A percentile compares a stretch with the other conserved stretches of the same genome.
phyloP scores from a whole-genome alignment of 2,329 filamentous ascomycete species.

The Beauveria scarabaeidicola region DNA sequence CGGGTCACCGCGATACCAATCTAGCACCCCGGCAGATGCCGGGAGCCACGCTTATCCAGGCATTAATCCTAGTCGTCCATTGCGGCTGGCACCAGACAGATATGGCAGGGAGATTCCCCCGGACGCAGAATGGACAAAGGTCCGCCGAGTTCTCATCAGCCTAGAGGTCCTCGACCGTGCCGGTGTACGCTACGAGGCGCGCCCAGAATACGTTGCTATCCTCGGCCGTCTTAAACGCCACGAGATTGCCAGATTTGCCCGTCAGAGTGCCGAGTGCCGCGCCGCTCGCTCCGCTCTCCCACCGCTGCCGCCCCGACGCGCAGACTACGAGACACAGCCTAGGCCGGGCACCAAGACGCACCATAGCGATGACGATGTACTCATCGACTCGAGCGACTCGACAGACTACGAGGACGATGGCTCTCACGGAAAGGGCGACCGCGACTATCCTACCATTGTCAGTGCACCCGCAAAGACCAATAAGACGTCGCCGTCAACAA shows the following conservation, averaged over 20 bases:
- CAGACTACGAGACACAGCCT: constrained; percentile 11
- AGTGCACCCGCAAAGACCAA: constrained; percentile 23
- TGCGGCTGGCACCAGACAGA: constrained; percentile 46
- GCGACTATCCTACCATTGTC: constrained; percentile 30
- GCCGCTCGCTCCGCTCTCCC: constrained; percentile 24
- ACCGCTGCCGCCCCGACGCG: constrained; percentile 4
- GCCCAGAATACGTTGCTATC: constrained; percentile 51
- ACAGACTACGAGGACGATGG: constrained; percentile 28
- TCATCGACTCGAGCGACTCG: constrained; percentile 23
- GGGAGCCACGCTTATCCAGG: not conserved
- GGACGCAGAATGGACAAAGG: constrained; percentile 52
- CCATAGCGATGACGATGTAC: constrained; percentile 22
- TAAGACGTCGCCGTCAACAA: constrained; percentile 27
- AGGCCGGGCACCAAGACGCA: constrained; percentile 24
- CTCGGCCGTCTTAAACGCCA: constrained; percentile 45
- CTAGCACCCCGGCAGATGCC: constrained; percentile 29
- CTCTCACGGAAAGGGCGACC: constrained; percentile 20
- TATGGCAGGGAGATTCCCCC: constrained; percentile 46
- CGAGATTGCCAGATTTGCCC: constrained; percentile 44
- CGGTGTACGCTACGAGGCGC: constrained; percentile 51
- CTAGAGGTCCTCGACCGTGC: constrained; percentile 47
- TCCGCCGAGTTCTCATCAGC: constrained; percentile 47
- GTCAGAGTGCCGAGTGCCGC: constrained; percentile 39
- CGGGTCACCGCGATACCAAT: constrained; percentile 32
- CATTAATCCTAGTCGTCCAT: constrained; percentile 13